Percentiles rank a stretch among this genome's conserved stretches.
Evolutionary conservation across 2,329 filamentous ascomycete genomes (phyloP).

Genomic region (Xylariales sp.): DNA sequence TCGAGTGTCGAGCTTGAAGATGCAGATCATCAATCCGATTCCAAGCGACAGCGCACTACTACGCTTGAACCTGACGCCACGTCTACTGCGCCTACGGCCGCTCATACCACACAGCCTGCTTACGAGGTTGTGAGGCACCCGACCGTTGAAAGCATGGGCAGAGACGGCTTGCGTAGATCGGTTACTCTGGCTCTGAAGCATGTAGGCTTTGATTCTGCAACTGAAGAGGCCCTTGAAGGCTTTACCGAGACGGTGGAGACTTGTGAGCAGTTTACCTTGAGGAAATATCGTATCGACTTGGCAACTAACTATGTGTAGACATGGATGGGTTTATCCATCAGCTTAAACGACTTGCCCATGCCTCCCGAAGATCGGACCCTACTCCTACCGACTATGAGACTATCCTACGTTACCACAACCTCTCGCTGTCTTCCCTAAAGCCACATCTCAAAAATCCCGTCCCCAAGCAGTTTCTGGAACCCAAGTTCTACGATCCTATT

Average conservation of each 20-base stretch:
- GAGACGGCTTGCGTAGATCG: conserved; percentile 63
- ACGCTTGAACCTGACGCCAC: conserved; percentile 38
- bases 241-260: conserved; percentile 67
- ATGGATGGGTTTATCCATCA: conserved; percentile 61
- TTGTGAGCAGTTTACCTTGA: conserved; percentile 57
- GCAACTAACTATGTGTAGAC: conserved; percentile 55
- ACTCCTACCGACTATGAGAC: conserved; percentile 68
- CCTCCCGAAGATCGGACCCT: conserved; percentile 63
- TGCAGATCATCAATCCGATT: conserved; percentile 24
- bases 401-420: conserved; percentile 63
- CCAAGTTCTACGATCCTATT: conserved; percentile 54
- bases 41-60: conserved; percentile 46
- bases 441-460: conserved; percentile 68
- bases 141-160: conserved; percentile 51
- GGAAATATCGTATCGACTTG: neutral
- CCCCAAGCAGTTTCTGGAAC: conserved; percentile 53
- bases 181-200: conserved; percentile 67
- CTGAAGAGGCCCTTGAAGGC: conserved; percentile 67
- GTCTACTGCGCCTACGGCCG: conserved; percentile 5
- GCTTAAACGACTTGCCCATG: conserved; percentile 59
- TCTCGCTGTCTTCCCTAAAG: conserved; percentile 63
- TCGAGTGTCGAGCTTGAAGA: conserved; percentile 37
- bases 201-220: conserved; percentile 68
- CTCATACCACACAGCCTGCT: neutral
- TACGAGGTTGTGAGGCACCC: conserved; percentile 41